These are phyloP conservation scores for Juglanconis oblonga DNA, from an alignment of 2,329 filamentous ascomycete species.

Conservation along the genomic window DNA sequence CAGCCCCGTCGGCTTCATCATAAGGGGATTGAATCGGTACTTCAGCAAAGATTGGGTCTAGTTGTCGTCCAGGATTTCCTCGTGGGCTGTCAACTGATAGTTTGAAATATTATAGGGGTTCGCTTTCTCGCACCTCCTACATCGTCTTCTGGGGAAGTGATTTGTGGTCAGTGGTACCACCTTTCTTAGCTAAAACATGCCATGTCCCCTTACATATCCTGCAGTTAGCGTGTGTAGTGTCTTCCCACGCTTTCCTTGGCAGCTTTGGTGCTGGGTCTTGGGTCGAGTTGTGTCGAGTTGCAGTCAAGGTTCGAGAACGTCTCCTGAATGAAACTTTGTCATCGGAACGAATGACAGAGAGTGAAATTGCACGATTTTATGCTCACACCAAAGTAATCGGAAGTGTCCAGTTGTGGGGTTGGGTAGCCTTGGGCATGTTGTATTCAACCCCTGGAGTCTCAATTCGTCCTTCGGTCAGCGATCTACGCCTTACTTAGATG, in stretches of 20 bases:
- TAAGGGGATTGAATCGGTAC: conserved; percentile 2
- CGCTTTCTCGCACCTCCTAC: conserved; percentile 8
- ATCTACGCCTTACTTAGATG: conserved; percentile 5
- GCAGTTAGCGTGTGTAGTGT: too few species aligned
- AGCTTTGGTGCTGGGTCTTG: neutral
- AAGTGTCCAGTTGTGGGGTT: neutral
- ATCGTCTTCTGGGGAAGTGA: conserved; percentile 12
- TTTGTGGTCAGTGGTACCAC: neutral
- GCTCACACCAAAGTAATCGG: neutral
- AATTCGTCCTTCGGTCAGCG: conserved; percentile 17
- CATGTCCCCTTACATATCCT: neutral
- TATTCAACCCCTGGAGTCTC: neutral
- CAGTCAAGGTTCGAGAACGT: neutral
- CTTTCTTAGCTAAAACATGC: neutral
- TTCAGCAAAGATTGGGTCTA: neutral
- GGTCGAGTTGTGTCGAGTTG: neutral
- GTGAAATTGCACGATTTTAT: neutral
- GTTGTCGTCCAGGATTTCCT: conserved; percentile 1
- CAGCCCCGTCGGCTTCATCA: conserved; percentile 1
- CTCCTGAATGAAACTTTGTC: neutral
- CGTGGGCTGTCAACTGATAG: conserved; percentile 2
- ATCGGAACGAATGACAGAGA: neutral
- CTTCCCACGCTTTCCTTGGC: conserved; percentile 3
- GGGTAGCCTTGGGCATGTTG: neutral
- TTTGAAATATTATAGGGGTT: conserved; percentile 12